These are phyloP conservation scores for Euphorbia schlechtendalii DNA, from an alignment of 441 rosid genomes.

Conservation along the genomic window DNA sequence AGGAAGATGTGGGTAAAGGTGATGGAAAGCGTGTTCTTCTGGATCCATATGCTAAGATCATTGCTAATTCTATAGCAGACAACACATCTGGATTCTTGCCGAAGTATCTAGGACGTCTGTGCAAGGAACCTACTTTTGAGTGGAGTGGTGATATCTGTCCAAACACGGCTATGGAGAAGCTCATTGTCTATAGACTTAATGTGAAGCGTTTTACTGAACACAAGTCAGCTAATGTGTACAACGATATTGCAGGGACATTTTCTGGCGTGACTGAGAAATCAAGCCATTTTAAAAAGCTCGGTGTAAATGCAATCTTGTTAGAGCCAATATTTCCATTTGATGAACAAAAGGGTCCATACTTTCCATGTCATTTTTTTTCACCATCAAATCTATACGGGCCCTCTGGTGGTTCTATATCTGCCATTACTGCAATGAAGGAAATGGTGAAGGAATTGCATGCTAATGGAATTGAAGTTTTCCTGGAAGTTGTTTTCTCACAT, in stretches of 20 bases:
- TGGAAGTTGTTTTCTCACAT: conserved; percentile 75
- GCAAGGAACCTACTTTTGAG: conserved; percentile 53
- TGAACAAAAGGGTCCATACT: conserved; percentile 63
- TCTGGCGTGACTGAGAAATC: conserved; percentile 65
- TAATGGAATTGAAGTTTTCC: conserved; percentile 66
- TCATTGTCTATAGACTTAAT: conserved; percentile 65
- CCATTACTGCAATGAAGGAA: conserved; percentile 66
- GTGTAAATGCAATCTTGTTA: conserved; percentile 67
- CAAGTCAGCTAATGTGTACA: conserved; percentile 53
- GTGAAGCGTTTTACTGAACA: conserved; percentile 64
- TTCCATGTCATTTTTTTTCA: conserved; percentile 73
- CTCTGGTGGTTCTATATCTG: conserved; percentile 41
- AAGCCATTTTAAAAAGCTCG: conserved; percentile 61
- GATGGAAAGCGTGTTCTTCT: conserved; percentile 37
- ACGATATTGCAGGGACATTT: conserved; percentile 69
- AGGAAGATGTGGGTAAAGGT: conserved; percentile 26
- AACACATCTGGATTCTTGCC: conserved; percentile 22
- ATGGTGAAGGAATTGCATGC: conserved; percentile 82
- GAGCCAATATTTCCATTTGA: conserved; percentile 79
- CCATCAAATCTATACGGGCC: conserved; percentile 50
- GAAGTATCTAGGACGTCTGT: conserved; percentile 49
- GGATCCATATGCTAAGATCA: conserved; percentile 79
- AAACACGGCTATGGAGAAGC: conserved; percentile 56
- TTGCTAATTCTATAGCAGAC: conserved; percentile 28
- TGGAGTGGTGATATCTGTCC: conserved; percentile 66